A percentile compares a stretch with the other conserved stretches of the same genome.
Conservation (phyloP, 495 filamentous ascomycete species). For the Penicillium riverlandense region DNA sequence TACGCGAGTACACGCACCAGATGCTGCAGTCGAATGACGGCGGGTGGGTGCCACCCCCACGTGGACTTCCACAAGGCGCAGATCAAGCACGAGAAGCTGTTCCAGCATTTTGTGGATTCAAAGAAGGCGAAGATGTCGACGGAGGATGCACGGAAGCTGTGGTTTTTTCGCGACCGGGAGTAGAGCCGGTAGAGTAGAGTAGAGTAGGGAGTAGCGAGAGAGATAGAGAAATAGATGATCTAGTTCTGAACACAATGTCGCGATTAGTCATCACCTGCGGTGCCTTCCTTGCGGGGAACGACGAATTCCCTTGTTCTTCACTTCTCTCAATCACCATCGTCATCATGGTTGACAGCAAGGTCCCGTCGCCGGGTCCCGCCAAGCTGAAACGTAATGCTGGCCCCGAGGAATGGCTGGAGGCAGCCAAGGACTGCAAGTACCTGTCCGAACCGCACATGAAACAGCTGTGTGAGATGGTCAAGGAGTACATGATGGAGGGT, state of each 20-base stretch:
- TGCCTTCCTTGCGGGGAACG: not conserved
- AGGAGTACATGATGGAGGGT: constrained; percentile 98
- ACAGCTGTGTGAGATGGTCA: constrained; percentile 95
- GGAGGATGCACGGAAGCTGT: constrained; percentile 13
- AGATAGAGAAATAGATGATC: not conserved
- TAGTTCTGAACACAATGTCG: no score
- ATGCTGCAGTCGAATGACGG: constrained; percentile 22
- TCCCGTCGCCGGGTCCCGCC: constrained; percentile 86
- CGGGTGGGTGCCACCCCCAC: constrained; percentile 20
- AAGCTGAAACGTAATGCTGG: constrained; percentile 74
- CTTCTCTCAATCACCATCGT: constrained; percentile 3
- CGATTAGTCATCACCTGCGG: not conserved
- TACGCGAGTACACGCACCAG: constrained; percentile 17
- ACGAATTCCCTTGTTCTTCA: not conserved
- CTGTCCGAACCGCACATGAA: constrained; percentile 96
- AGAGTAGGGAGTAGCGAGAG: not conserved
- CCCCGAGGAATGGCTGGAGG: constrained; percentile 93
- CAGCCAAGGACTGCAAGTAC: constrained; percentile 94
- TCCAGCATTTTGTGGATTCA: constrained; percentile 8
- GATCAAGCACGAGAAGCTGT: constrained; percentile 11
- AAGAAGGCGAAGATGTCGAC: constrained; percentile 12
- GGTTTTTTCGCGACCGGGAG: constrained; percentile 8
- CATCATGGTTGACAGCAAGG: constrained; percentile 46
- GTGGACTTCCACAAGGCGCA: constrained; percentile 15
- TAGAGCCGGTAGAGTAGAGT: not conserved